Conservation (phyloP, 2,329 filamentous ascomycete species). For the Leptographium procerum region DNA sequence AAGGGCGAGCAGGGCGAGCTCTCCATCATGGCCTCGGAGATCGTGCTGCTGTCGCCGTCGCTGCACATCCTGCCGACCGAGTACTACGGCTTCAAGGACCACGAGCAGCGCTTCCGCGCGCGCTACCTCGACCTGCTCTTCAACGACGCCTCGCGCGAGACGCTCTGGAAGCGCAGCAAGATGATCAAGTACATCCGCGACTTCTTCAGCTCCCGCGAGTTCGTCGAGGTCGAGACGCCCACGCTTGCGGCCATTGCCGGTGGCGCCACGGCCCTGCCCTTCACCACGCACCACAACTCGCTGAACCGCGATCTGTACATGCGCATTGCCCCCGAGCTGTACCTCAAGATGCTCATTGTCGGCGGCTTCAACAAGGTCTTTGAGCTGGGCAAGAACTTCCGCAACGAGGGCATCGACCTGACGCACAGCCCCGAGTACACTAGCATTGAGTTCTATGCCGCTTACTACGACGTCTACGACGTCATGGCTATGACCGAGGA, state of each 20-base stretch:
- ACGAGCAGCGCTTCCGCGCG: constrained; percentile 86
- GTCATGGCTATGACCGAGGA: constrained; percentile 88
- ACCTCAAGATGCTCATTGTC: constrained; percentile 92
- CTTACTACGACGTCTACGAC: constrained; percentile 85
- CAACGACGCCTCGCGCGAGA: constrained; percentile 76
- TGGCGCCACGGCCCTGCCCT: constrained; percentile 89
- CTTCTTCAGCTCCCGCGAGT: constrained; percentile 80
- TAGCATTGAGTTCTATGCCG: constrained; percentile 93
- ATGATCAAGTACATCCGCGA: constrained; percentile 80
- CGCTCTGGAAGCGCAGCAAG: constrained; percentile 75
- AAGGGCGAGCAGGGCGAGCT: constrained; percentile 77
- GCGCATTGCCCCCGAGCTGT: constrained; percentile 88
- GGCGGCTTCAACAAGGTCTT: constrained; percentile 92
- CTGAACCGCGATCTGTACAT: constrained; percentile 90
- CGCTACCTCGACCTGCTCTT: constrained; percentile 94
- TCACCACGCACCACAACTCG: constrained; percentile 93
- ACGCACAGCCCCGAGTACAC: constrained; percentile 99
- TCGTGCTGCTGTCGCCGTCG: constrained; percentile 80
- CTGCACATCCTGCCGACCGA: constrained; percentile 82
- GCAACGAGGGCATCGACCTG: constrained; percentile 76
- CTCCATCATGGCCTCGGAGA: constrained; percentile 81
- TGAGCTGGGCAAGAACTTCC: constrained; percentile 88
- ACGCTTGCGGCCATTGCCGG: constrained; percentile 97
- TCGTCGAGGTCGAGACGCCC: constrained; percentile 90
- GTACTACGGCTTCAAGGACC: constrained; percentile 90